Conservation (phyloP, 2,329 filamentous ascomycete species). For the Xenosphaeropsis pyriputrescens region DNA sequence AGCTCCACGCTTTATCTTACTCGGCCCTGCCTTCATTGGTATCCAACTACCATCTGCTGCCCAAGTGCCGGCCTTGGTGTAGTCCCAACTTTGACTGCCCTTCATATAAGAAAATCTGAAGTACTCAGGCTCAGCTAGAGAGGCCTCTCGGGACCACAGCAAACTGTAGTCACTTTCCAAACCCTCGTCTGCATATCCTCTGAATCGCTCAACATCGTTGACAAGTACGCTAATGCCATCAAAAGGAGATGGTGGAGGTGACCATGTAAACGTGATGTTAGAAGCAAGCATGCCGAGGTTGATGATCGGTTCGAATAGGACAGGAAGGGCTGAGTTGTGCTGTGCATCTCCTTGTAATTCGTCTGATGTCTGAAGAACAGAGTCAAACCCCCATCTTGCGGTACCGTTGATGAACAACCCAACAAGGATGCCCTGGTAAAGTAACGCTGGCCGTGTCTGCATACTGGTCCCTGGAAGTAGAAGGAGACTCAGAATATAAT, state of each 20-base stretch:
- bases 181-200: constrained; percentile 49
- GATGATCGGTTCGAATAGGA: constrained; percentile 30
- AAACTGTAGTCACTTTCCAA: constrained; percentile 30
- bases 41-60: constrained; percentile 47
- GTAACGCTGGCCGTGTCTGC: constrained; percentile 68
- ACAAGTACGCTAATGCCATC: constrained; percentile 70
- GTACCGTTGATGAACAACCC: constrained; percentile 91
- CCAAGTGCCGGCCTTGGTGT: constrained; percentile 65
- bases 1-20: constrained; percentile 9
- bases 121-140: constrained; percentile 43
- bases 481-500: constrained; percentile 81
- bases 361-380: constrained; percentile 68
- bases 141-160: constrained; percentile 39
- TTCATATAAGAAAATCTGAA: constrained; percentile 65
- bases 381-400: constrained; percentile 86
- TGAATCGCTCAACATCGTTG: constrained; percentile 72
- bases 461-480: constrained; percentile 79
- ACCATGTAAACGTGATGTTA: constrained; percentile 49
- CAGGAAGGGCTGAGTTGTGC: constrained; percentile 45
- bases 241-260: constrained; percentile 28
- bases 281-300: constrained; percentile 33
- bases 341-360: constrained; percentile 57
- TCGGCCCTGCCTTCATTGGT: constrained; percentile 31
- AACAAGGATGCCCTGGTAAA: constrained; percentile 81
- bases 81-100: constrained; percentile 51